Evolutionary conservation across 1,284 basidiomycete genomes (phyloP).

Genomic region (Tilletia indica): DNA sequence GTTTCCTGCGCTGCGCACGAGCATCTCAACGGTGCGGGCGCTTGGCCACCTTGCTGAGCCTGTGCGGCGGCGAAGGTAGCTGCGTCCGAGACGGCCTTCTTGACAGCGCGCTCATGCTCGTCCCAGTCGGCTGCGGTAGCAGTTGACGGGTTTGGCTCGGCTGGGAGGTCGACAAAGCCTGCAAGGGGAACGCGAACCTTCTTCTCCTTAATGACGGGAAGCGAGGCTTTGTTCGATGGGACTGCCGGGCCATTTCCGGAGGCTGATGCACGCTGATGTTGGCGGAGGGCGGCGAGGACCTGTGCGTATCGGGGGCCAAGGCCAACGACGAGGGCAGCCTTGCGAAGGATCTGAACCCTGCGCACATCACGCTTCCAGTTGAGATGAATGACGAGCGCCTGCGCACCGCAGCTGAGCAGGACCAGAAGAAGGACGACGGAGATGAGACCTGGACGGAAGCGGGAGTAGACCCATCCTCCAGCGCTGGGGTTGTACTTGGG

Average conservation of each 20-base stretch:
- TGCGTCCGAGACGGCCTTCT: conserved; percentile 26
- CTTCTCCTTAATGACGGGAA: conserved; percentile 29
- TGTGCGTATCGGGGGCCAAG: conserved; percentile 43
- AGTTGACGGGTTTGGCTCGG: conserved; percentile 23
- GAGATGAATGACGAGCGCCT: conserved; percentile 30
- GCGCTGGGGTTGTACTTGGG: conserved; percentile 47
- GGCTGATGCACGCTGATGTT: conserved; percentile 23
- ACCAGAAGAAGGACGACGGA: conserved; percentile 38
- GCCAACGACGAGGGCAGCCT: conserved; percentile 38
- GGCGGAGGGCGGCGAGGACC: conserved; percentile 18
- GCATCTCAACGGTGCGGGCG: conserved; percentile 13
- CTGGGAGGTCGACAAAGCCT: conserved; percentile 39
- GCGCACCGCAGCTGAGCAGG: conserved; percentile 29
- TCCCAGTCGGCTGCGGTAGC: conserved; percentile 44
- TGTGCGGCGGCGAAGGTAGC: conserved; percentile 20
- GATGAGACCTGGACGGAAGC: conserved; percentile 45
- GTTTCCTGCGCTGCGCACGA: conserved; percentile 1
- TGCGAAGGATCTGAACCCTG: conserved; percentile 37
- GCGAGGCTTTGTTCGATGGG: conserved; percentile 13
- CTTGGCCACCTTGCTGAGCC: conserved; percentile 16
- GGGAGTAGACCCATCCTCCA: conserved; percentile 48
- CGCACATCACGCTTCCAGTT: conserved; percentile 37
- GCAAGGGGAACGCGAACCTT: conserved; percentile 48
- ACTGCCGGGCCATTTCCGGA: conserved; percentile 15
- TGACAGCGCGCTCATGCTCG: conserved; percentile 35